Evolutionary conservation across 257 asterid genomes (phyloP), one percentile per base, ranked within the genome.

Genomic region (Lithospermum erythrorhizon): DNA sequence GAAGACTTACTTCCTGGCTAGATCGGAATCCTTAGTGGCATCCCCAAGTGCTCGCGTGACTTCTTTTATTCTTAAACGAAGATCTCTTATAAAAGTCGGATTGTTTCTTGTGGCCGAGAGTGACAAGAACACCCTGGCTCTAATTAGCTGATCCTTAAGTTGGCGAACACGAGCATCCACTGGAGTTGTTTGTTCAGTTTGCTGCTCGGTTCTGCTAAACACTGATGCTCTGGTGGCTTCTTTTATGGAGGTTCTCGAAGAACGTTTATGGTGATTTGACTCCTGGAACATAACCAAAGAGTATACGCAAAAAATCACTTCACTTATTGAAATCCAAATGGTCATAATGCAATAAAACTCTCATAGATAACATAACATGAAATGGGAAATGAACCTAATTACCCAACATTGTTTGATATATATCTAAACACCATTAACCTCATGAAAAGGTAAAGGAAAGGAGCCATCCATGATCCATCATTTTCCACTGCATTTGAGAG

Each of bases 11-110:
- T 75, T 85, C 74, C 68, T 83, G 23, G 96, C 83, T 63, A 90
- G 82, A 55, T 84, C 95, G 32, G 95, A 83, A 77, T 90, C 97
- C 78, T 84, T 87, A 60, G 78, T 69, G 72, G 95, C 87, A 53
- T 71, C 89, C 61, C 95, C 97, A 73, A 90, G 89, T 45, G 74
- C 84, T 60, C 84, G 81, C 18, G 53, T 74, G 66, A 86, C 87
- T 82, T 90, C 96, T 75, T 87, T 90, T 70, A 87, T 80, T 22
- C 89, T 94, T 81, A 82, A 73, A 6, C 96, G 85, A 53, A 90
- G 91, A 76, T 90, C 97, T 80, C 91, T 82, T 17, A 79, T 67
- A 65, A 85, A 87, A 80, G 73, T 91, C 53, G 89, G 80, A 72
- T 87, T 82, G 68, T 67, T 85, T 71, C 85, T 81, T 64, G 96